Evolutionary conservation across 2,329 filamentous ascomycete genomes (phyloP), one percentile per base, ranked within the genome.

Genomic region (Diplocarpon rosae): DNA sequence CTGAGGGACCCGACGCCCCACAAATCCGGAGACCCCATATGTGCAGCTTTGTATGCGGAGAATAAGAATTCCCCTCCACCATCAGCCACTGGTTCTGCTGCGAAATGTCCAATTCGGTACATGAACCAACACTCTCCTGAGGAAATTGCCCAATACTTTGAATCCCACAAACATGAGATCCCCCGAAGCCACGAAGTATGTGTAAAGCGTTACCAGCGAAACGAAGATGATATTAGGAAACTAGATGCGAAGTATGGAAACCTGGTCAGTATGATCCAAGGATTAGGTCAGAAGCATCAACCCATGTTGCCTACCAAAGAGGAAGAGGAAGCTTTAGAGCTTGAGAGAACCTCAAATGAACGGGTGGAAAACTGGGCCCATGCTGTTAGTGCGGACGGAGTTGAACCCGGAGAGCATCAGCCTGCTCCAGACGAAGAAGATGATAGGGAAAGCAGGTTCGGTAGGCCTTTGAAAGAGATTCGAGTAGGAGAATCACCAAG

Each of bases 171-270:
- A 63, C 89, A 96, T 65, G 85, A 95, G 63, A 76, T 96, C 43
- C 90, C 90, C 9, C 78, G 90, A 56, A 95, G 88, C 62, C 90
- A 96, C 65, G 87, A 93, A 61, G 77, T 95, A 36, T 96, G 90
- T 63, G 80, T 96, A 49, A 81, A 85, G 59, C 78, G 89, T 46
- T 95, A 95, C 61, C 86, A 94, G 65, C 83, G 78, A 63, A 90
- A 89, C 58, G 83, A 90, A 56, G 76, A 84, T 51, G 85, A 89
- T 58, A 85, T 94, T 59, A 79, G 80, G 53, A 85, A 93, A 64
- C 71, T 96, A 44, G 90, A 96, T 62, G 86, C 86, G 51, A 96
- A 95, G 63, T 96, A 95, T 62, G 60, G 59, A 61, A 90, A 83
- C 61, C 69, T 95, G 35, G 87, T 86, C 55, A 93, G 78, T 65